Evolutionary conservation across 1,284 basidiomycete species (phyloP).

Genomic region (Apiotrichum veenhuisii): DNA sequence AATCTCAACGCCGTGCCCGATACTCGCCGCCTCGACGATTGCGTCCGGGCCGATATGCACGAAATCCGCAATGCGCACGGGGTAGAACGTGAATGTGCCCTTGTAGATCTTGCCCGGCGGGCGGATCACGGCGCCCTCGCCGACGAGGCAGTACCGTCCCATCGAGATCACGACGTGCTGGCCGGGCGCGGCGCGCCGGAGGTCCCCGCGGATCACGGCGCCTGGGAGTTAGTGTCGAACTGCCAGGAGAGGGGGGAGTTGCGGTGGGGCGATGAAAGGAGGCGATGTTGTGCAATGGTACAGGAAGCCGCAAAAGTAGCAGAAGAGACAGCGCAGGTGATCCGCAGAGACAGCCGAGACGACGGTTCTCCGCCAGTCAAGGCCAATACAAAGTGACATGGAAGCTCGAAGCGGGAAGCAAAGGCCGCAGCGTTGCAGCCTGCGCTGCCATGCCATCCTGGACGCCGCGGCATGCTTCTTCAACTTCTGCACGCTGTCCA

Average conservation of each 20-base stretch:
- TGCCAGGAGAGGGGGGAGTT: not conserved
- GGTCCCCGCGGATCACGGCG: constrained; percentile 35
- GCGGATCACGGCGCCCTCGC: constrained; percentile 79
- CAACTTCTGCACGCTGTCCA: too few relatives aligned
- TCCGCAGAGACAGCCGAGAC: too few relatives aligned
- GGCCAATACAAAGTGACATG: too few relatives aligned
- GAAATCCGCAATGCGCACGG: constrained; percentile 93
- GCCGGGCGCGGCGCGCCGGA: constrained; percentile 66
- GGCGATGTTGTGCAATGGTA: not conserved
- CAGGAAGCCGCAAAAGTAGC: not conserved
- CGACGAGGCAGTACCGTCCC: constrained; percentile 87
- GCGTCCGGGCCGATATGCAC: constrained; percentile 85
- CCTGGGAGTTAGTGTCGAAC: constrained; percentile 57
- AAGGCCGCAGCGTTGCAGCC: too few relatives aligned
- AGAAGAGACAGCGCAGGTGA: too few relatives aligned
- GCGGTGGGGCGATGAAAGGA: too few relatives aligned
- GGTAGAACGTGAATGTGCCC: constrained; percentile 91
- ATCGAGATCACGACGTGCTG: constrained; percentile 89
- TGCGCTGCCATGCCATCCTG: too few relatives aligned
- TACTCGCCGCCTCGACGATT: constrained; percentile 88
- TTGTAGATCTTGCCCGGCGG: constrained; percentile 56
- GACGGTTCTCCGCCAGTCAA: too few relatives aligned
- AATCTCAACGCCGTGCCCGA: constrained; percentile 91
- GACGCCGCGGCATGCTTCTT: too few relatives aligned
- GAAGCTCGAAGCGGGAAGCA: too few relatives aligned